These are phyloP conservation scores for Sordariomycetes sp. DNA, from an alignment of 2,329 filamentous ascomycete species.

Conservation along the genomic window DNA sequence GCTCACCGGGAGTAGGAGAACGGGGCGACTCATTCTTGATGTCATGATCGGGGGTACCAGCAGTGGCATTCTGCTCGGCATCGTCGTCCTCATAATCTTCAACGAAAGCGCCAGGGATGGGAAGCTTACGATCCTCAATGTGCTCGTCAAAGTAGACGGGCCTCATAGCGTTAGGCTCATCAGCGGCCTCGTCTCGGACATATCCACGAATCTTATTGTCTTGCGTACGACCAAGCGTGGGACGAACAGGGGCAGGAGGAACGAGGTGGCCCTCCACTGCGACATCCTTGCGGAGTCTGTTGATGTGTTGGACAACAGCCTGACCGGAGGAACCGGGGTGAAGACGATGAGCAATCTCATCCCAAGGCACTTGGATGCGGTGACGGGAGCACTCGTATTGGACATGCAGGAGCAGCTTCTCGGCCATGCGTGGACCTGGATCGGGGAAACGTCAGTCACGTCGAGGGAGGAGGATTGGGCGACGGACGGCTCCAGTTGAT, in stretches of 20 bases:
- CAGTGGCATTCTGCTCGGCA: slow-evolving; percentile 6
- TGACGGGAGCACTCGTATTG: slow-evolving; percentile 26
- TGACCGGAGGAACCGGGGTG: slow-evolving; percentile 28
- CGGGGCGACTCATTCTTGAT: too few relatives aligned
- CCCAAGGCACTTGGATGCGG: slow-evolving; percentile 26
- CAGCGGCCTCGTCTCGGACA: slow-evolving; percentile 16
- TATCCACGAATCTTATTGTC: slow-evolving; percentile 22
- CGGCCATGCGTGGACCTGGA: slow-evolving; percentile 33
- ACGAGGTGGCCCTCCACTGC: slow-evolving; percentile 30
- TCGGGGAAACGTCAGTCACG: not conserved
- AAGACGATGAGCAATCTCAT: slow-evolving; percentile 27
- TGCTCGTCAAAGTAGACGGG: slow-evolving; percentile 21
- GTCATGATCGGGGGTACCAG: not conserved
- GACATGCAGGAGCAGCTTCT: slow-evolving; percentile 31
- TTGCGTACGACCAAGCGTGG: slow-evolving; percentile 6
- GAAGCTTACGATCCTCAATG: slow-evolving; percentile 20
- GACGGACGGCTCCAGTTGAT: slow-evolving; percentile 35
- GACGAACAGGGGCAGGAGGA: slow-evolving; percentile 22
- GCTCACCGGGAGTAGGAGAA: too few relatives aligned
- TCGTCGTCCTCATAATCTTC: slow-evolving; percentile 6
- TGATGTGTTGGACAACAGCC: slow-evolving; percentile 26
- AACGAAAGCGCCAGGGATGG: slow-evolving; percentile 11
- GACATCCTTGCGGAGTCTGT: slow-evolving; percentile 22
- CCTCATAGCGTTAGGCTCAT: slow-evolving; percentile 15
- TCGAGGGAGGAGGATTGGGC: not conserved